Evolutionary conservation across 2,329 filamentous ascomycete species (phyloP).

Genomic region (Tympanopsis confertula): DNA sequence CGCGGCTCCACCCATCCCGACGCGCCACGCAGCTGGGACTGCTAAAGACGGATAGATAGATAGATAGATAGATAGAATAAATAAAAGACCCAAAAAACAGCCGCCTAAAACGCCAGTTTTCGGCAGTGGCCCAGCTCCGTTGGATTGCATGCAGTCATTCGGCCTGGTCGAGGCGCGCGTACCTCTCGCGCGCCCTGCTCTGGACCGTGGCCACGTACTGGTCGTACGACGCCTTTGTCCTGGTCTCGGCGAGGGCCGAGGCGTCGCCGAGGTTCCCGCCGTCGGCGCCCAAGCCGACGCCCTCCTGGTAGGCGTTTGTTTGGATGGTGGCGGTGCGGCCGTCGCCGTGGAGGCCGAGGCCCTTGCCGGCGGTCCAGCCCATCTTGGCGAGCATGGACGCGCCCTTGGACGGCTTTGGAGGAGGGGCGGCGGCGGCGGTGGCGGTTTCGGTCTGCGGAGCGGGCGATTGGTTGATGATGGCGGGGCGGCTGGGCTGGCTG

Average conservation of each 20-base stretch:
- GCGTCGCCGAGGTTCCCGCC: slow-evolving; percentile 62
- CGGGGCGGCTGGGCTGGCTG: slow-evolving; percentile 38
- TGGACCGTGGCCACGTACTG: slow-evolving; percentile 54
- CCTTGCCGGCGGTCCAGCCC: slow-evolving; percentile 57
- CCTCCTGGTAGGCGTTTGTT: slow-evolving; percentile 53
- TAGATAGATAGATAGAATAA: too few relatives aligned
- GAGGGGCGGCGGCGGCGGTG: slow-evolving; percentile 17
- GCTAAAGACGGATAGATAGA: too few relatives aligned
- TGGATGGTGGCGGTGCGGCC: slow-evolving; percentile 54
- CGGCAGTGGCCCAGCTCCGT: neutral
- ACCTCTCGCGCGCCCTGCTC: slow-evolving; percentile 56
- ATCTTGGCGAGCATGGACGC: slow-evolving; percentile 61
- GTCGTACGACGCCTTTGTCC: slow-evolving; percentile 46
- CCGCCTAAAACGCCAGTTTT: neutral
- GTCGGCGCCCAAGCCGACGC: slow-evolving; percentile 59
- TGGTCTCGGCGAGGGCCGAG: slow-evolving; percentile 46
- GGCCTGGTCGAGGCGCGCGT: slow-evolving; percentile 36
- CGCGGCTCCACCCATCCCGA: too few relatives aligned
- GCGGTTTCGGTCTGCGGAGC: slow-evolving; percentile 15
- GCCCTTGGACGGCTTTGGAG: slow-evolving; percentile 43
- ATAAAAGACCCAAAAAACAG: too few relatives aligned
- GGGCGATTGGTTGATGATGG: slow-evolving; percentile 14
- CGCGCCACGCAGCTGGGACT: too few relatives aligned
- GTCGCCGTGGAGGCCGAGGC: slow-evolving; percentile 49
- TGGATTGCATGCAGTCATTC: slow-evolving; percentile 4